Percentiles rank a stretch among this genome's conserved stretches.
Conservation (phyloP, 805 yeast genomes). For the Teunomyces gatunensis region DNA sequence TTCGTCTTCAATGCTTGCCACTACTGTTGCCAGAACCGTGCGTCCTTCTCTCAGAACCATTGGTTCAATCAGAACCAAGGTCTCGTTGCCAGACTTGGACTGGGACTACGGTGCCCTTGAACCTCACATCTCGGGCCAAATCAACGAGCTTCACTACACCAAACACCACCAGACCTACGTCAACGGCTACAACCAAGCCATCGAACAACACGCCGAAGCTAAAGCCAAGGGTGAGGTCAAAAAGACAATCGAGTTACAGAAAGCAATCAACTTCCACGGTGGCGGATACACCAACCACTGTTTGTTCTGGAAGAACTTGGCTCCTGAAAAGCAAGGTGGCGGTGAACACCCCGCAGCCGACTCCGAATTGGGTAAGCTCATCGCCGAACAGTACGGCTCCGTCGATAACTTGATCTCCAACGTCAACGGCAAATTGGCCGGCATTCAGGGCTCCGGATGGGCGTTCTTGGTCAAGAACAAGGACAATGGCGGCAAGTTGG, state of each 20-base stretch:
- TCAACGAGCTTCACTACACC: slow-evolving; percentile 81
- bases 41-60: slow-evolving; percentile 1
- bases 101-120: slow-evolving; percentile 85
- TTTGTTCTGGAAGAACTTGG: slow-evolving; percentile 83
- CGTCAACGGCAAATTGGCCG: slow-evolving; percentile 66
- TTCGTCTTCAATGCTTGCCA: not conserved
- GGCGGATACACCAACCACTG: slow-evolving; percentile 89
- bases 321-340: slow-evolving; percentile 74
- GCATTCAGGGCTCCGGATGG: slow-evolving; percentile 96
- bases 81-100: slow-evolving; percentile 75
- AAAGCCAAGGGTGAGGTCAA: slow-evolving; percentile 54
- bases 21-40: slow-evolving; percentile 5
- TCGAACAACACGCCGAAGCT: slow-evolving; percentile 72
- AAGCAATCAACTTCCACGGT: slow-evolving; percentile 83
- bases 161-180: slow-evolving; percentile 94
- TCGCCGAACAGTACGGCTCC: slow-evolving; percentile 65
- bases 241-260: slow-evolving; percentile 63
- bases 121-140: slow-evolving; percentile 82
- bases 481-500: slow-evolving; percentile 64
- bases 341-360: slow-evolving; percentile 59
- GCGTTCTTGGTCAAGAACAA: slow-evolving; percentile 84
- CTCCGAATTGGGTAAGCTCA: slow-evolving; percentile 57
- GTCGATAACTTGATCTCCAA: slow-evolving; percentile 62
- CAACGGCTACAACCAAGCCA: slow-evolving; percentile 75
- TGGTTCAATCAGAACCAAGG: slow-evolving; percentile 52